These are phyloP conservation scores for Candida caryicola DNA, from an alignment of 805 yeast genomes.

Conservation along the genomic window DNA sequence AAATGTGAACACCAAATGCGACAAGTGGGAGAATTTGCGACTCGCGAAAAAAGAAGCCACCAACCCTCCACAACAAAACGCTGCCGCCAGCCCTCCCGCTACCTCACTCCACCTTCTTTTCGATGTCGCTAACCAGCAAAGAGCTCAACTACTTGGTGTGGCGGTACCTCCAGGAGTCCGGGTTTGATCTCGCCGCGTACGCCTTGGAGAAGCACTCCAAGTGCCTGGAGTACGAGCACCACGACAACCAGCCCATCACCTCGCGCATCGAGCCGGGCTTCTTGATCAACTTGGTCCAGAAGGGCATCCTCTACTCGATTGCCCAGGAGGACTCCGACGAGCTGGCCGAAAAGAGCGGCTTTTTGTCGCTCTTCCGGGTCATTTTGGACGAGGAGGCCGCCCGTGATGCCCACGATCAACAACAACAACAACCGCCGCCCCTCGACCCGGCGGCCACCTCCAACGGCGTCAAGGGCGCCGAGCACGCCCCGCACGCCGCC, in stretches of 20 bases:
- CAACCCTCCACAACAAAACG: too few species aligned
- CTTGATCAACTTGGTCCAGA: conserved; percentile 77
- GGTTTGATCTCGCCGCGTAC: conserved; percentile 70
- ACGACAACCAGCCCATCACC: conserved; percentile 39
- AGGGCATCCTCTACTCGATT: conserved; percentile 77
- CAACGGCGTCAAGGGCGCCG: not conserved
- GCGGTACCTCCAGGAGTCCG: conserved; percentile 88
- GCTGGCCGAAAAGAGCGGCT: conserved; percentile 11
- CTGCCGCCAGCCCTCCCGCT: too few species aligned
- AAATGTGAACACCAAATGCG: too few species aligned
- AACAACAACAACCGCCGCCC: too few species aligned
- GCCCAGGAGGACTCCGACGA: conserved; percentile 56
- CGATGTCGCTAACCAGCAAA: conserved; percentile 76
- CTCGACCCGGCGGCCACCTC: not conserved
- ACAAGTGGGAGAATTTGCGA: too few species aligned
- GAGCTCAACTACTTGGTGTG: conserved; percentile 89
- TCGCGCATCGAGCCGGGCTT: conserved; percentile 70
- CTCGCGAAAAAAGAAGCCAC: too few species aligned
- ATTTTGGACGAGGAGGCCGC: conserved; percentile 42
- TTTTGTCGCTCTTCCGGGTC: conserved; percentile 47
- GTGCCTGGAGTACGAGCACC: conserved; percentile 51
- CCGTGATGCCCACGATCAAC: conserved; percentile 2
- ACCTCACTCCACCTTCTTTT: not conserved
- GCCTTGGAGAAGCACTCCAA: conserved; percentile 76
- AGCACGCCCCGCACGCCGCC: not conserved